Evolutionary conservation across 2,329 filamentous ascomycete species (phyloP), one percentile per base, ranked within the genome.

Genomic region (Myriangium duriaei): DNA sequence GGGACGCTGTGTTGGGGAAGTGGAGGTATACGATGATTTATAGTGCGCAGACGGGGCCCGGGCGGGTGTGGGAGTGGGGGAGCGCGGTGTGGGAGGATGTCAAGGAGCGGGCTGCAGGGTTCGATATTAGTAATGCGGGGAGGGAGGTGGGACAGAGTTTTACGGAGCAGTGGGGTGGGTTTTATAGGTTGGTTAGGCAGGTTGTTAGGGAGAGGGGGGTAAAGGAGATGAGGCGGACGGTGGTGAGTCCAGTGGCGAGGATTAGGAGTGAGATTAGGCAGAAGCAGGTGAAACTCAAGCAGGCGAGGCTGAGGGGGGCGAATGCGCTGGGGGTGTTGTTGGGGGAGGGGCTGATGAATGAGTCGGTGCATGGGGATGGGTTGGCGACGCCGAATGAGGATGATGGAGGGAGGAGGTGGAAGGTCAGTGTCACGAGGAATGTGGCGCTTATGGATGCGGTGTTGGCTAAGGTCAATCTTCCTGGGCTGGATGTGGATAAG

Each of bases 371-470:
- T 41, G 51, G 52, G 1, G 53, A 55, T 18, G 53, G 51, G 2
- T 34, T 57, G 15, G 47, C 47, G 3, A 51, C 46, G n/a, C 48
- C 54, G 2, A 46, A 21, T 6, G 45, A 42, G 17, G 44, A 45
- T 26, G 47, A 54, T 18, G 50, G 44, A 10, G 48, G 49, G 19
- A 58, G 68, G 14, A 65, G 72, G 43, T 81, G 76, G 76, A 91
- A 86, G 56, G 74, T 74, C 24, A 74, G 81, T 9, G 75, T 95
- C 13, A 79, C 83, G 47, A 75, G 79, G 40, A 92, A 81, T 48
- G 79, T 95, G 31, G 75, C 77, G 14, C 63, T 95, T 18, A 92
- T 96, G 71, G 83, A 92, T 51, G 81, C 80, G 50, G 79, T 96
- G 13, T 70, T 94, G 4, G 72, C 71, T 17, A 81, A 85, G 48